Evolutionary conservation across 2,329 filamentous ascomycete genomes (phyloP).

Genomic region (Claviceps cyperi): DNA sequence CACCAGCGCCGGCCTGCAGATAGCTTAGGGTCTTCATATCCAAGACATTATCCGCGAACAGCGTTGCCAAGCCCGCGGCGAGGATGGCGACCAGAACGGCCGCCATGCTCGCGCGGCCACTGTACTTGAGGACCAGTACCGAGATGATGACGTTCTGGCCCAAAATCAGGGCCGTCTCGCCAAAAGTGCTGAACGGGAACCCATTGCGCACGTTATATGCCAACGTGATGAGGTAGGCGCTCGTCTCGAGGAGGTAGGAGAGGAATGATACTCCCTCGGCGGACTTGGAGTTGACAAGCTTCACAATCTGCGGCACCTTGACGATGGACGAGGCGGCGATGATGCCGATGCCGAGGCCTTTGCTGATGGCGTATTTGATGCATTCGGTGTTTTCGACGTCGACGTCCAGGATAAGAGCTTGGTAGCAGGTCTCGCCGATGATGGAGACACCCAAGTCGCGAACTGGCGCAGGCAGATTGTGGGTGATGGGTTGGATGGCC

Average conservation of each 20-base stretch:
- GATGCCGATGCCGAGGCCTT: conserved; percentile 85
- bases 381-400: conserved; percentile 64
- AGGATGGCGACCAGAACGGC: conserved; percentile 68
- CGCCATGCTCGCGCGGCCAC: conserved; percentile 50
- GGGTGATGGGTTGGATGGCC: conserved; percentile 53
- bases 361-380: conserved; percentile 80
- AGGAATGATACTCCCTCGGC: conserved; percentile 77
- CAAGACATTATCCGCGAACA: conserved; percentile 54
- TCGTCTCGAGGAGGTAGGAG: conserved; percentile 83
- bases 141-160: conserved; percentile 86
- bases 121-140: conserved; percentile 73
- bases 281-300: conserved; percentile 69
- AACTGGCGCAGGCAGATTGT: conserved; percentile 59
- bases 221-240: conserved; percentile 73
- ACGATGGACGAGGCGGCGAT: conserved; percentile 81
- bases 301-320: conserved; percentile 94
- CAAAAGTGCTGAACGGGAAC: conserved; percentile 93
- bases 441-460: conserved; percentile 63
- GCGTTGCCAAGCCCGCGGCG: conserved; percentile 50
- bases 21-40: conserved; percentile 53
- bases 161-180: conserved; percentile 84
- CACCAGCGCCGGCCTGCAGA: conserved; percentile 72
- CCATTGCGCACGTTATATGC: conserved; percentile 84
- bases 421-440: conserved; percentile 74
- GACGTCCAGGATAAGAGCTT: conserved; percentile 70